A percentile compares a stretch with the other conserved stretches of the same genome.
Evolutionary conservation across 305 asterid genomes (phyloP).

Genomic region (Fraxinus paxiana): DNA sequence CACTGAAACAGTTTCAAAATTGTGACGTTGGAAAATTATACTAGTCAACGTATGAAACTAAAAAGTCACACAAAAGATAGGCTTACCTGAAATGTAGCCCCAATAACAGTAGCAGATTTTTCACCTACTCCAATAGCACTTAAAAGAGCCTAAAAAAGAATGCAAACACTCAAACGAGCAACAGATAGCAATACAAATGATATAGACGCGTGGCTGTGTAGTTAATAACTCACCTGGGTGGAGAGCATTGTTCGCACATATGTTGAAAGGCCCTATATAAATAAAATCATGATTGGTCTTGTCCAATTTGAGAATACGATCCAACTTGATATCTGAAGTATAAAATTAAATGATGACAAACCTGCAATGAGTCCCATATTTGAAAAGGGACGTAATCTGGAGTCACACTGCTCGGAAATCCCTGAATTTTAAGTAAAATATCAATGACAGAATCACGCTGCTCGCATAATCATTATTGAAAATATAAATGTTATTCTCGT

Average conservation of each 20-base stretch:
- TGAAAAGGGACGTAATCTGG: constrained; percentile 83
- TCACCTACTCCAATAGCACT: constrained; percentile 99
- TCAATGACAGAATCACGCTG: background rate
- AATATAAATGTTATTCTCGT: background rate
- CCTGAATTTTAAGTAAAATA: constrained; percentile 44
- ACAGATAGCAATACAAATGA: constrained; percentile 8
- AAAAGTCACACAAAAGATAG: background rate
- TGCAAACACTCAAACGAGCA: background rate
- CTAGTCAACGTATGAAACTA: background rate
- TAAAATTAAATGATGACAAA: constrained; percentile 18
- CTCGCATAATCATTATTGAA: constrained; percentile 1
- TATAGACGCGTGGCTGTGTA: background rate
- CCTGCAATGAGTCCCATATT: constrained; percentile 95
- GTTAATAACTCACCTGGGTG: constrained; percentile 57
- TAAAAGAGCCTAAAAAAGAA: constrained; percentile 66
- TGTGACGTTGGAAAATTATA: constrained; percentile 3
- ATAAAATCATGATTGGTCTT: background rate
- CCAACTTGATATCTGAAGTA: constrained; percentile 9
- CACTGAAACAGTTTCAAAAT: constrained; percentile 48
- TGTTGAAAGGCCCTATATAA: constrained; percentile 81
- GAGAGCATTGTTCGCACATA: constrained; percentile 90
- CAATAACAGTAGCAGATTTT: constrained; percentile 88
- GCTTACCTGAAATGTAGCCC: constrained; percentile 88
- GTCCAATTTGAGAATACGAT: constrained; percentile 10
- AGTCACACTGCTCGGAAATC: constrained; percentile 85